Evolutionary conservation across 139 green algal species (phyloP).

Genomic region (Tetradesmus lagerheimii): DNA sequence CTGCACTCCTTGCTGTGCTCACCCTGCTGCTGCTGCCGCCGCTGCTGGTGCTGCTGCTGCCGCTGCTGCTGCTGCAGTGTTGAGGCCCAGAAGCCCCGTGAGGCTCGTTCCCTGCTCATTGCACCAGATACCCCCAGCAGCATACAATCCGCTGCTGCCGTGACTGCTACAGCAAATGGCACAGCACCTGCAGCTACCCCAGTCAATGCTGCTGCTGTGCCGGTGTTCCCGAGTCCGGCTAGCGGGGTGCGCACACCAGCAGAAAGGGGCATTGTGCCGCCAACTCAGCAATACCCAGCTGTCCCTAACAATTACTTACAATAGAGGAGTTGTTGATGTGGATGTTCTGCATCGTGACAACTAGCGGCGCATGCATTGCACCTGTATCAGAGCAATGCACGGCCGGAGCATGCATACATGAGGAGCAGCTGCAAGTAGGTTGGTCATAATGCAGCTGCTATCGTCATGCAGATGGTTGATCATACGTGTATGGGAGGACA

Average conservation of each 20-base stretch:
- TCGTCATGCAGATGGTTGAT: no score
- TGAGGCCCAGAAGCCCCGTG: conserved; percentile 18
- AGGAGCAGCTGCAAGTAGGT: no score
- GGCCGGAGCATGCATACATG: no score
- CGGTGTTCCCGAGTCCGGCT: not conserved
- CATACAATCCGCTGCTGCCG: not conserved
- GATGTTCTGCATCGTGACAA: no score
- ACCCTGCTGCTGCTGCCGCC: no score
- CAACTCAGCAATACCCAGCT: not conserved
- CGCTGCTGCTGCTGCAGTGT: conserved; percentile 9
- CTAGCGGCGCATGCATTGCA: no score
- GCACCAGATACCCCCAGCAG: conserved; percentile 7
- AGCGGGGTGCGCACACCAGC: not conserved
- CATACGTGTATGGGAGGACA: not conserved
- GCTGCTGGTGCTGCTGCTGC: not conserved
- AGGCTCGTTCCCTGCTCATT: not conserved
- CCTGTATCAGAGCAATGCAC: no score
- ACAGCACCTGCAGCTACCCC: not conserved
- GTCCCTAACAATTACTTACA: not conserved
- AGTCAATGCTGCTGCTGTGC: not conserved
- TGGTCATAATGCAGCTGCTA: no score
- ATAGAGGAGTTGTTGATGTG: no score
- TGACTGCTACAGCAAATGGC: not conserved
- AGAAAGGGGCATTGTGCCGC: not conserved
- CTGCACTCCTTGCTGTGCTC: no score